Evolutionary conservation across 208 protist genomes (phyloP), one percentile per base, ranked within the genome.

Genomic region (Endotrypanum monterogeii): DNA sequence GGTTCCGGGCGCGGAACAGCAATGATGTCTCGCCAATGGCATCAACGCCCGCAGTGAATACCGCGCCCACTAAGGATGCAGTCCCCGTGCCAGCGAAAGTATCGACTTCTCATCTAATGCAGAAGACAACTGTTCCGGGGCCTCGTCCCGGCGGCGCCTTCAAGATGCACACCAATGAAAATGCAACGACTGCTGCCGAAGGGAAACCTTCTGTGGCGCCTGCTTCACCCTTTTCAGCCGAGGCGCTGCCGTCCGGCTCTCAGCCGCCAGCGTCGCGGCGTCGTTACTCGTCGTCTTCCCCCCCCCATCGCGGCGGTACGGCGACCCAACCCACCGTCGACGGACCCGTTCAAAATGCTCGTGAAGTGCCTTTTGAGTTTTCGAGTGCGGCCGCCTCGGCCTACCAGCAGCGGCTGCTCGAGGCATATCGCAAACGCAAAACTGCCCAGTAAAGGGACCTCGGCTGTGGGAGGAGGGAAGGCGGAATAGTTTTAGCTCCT

Each of bases 381-480:
- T 93, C 90, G 35, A 89, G 81, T 71, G 82, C 79, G 39, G 90
- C 89, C 2, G 93, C 93, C 61, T 71, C 86, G 3, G 90, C 89
- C 48, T 97, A 97, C 50, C 93, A 97, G 82, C 80, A 93, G 71
- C 70, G 83, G 60, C 86, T 97, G 46, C 76, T 97, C 14, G 93
- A 95, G 69, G 78, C 87, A 35, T 97, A 83, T 74, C 85, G 93
- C 30, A 69, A 81, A 9, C 76, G 79, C 7, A 89, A 91, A 57
- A 55, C 58, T 5, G 12, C 32, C 30, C 41, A 55, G 23, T n/a
- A 51, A 28, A 69, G 68, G 63, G 35, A 20, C 37, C 2, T 3
- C 32, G 44, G 44, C 0, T 46, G 44, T 48, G 44, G 0, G 44
- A 11, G 44, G 12, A 48, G 44, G 12, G 12, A 48, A 0, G 0